Evolutionary conservation across 305 asterid genomes (phyloP).

Genomic region (Withania somnifera): DNA sequence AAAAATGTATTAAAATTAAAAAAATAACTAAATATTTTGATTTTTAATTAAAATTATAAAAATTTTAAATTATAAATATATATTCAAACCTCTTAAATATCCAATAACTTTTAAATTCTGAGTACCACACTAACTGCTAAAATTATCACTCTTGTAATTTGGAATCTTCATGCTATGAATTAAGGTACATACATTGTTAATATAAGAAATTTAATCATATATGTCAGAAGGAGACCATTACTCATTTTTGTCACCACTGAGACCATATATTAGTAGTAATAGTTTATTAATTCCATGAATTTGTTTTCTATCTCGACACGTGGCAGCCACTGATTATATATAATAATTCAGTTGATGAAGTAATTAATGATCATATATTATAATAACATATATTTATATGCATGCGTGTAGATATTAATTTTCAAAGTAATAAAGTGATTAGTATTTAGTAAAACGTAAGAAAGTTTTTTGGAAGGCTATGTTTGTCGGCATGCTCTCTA

Average conservation of each 20-base stretch:
- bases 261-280: neutral
- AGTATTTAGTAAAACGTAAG: neutral
- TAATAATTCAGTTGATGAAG: neutral
- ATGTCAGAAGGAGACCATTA: neutral
- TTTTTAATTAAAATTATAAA: too few species aligned
- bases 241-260: neutral
- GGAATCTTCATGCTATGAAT: too few species aligned
- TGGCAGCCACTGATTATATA: neutral
- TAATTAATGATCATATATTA: neutral
- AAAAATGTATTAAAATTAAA: too few species aligned
- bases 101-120: too few species aligned
- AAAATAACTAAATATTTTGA: too few species aligned
- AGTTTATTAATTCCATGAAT: neutral
- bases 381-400: neutral
- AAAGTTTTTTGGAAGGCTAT: slow-evolving; percentile 8
- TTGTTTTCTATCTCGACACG: neutral
- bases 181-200: too few species aligned
- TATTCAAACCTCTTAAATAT: too few species aligned
- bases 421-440: neutral
- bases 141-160: too few species aligned
- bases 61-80: too few species aligned
- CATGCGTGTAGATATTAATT: slow-evolving; percentile 2
- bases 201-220: too few species aligned
- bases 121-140: too few species aligned
- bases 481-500: slow-evolving; percentile 6